phyloP scores from a whole-genome alignment of 2,329 filamentous ascomycete species.

The Lasiodiplodia gonubiensis region DNA sequence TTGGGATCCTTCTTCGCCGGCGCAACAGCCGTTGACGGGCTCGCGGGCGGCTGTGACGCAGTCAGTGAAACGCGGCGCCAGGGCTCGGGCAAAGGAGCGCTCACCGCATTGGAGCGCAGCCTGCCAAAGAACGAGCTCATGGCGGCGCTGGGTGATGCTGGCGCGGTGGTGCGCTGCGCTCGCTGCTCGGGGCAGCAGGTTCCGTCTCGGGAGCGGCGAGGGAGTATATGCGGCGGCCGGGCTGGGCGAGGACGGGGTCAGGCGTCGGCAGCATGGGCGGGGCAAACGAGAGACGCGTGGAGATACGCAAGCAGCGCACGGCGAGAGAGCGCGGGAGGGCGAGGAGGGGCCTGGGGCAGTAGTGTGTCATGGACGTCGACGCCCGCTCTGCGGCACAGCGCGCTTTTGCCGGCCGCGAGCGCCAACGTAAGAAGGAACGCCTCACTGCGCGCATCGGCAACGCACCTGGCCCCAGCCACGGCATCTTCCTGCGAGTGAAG shows the following conservation, averaged over 20 bases:
- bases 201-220: conserved; percentile 15
- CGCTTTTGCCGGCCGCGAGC: conserved; percentile 20
- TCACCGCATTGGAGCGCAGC: conserved; percentile 57
- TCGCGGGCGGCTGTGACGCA: conserved; percentile 52
- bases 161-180: conserved; percentile 14
- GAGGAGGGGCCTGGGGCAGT: conserved; percentile 17
- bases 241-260: background rate
- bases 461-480: conserved; percentile 16
- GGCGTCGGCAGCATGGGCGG: conserved; percentile 18
- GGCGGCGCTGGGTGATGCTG: conserved; percentile 32
- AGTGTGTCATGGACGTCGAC: conserved; percentile 18
- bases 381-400: conserved; percentile 22
- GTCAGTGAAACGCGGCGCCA: background rate
- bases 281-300: conserved; percentile 18
- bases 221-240: background rate
- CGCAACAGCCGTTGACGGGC: conserved; percentile 52
- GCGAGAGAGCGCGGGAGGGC: conserved; percentile 10
- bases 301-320: conserved; percentile 3
- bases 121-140: conserved; percentile 63
- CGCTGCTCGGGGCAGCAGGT: conserved; percentile 24
- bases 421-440: conserved; percentile 25
- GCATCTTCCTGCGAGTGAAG: conserved; percentile 27
- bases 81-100: conserved; percentile 34
- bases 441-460: conserved; percentile 22
- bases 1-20: conserved; percentile 66